Percentiles rank a stretch among this genome's conserved stretches.
Evolutionary conservation across 139 green algal genomes (phyloP).

Genomic region (Edaphochlamys debaryana): DNA sequence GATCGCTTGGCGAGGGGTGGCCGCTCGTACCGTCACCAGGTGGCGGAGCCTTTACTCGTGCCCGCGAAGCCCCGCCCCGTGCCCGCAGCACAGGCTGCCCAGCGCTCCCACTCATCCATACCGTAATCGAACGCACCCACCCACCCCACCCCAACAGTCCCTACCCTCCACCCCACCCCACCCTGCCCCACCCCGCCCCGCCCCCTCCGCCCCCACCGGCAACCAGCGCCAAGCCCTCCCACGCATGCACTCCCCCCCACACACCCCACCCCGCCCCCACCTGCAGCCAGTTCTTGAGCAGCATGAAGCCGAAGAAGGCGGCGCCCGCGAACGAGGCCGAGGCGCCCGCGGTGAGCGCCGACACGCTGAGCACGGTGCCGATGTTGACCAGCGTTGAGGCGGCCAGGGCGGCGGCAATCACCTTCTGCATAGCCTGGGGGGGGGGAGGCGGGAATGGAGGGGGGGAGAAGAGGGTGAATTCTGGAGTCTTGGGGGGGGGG

Average conservation of each 20-base stretch:
- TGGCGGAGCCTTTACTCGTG: too few relatives aligned
- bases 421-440: slow-evolving; percentile 73
- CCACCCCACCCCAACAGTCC: neutral
- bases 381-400: slow-evolving; percentile 93
- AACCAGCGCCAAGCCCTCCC: too few relatives aligned
- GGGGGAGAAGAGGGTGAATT: too few relatives aligned
- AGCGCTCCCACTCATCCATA: too few relatives aligned
- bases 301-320: slow-evolving; percentile 49
- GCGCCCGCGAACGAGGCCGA: slow-evolving; percentile 74
- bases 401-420: slow-evolving; percentile 73
- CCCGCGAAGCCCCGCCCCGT: too few relatives aligned
- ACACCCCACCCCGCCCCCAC: neutral
- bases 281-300: slow-evolving; percentile 49
- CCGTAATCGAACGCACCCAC: too few relatives aligned
- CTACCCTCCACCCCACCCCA: neutral
- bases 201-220: too few relatives aligned
- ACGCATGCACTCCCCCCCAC: neutral
- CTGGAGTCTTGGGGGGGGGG: too few relatives aligned
- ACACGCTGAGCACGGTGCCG: slow-evolving; percentile 86
- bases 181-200: too few relatives aligned
- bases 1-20: too few relatives aligned
- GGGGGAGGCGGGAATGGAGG: slow-evolving; percentile 14
- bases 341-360: slow-evolving; percentile 62
- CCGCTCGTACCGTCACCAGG: too few relatives aligned
- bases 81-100: neutral